Percentiles rank a stretch among this genome's conserved stretches.
phyloP scores from a whole-genome alignment of 768 basidiomycete species.

The Rubroboletus pulcherrimus region DNA sequence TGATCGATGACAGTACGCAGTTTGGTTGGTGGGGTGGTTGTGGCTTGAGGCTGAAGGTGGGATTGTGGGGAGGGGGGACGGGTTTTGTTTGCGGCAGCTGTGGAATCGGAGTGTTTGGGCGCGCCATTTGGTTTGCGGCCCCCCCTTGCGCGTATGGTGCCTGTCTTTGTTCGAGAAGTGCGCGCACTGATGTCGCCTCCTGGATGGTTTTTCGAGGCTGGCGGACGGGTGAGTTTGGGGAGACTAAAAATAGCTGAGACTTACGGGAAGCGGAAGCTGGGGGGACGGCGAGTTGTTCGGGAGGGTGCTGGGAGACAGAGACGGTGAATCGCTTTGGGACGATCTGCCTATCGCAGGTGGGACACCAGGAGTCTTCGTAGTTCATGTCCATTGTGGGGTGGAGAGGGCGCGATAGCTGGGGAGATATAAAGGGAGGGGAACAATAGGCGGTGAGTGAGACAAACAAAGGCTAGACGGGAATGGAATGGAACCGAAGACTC shows the following conservation, averaged over 20 bases:
- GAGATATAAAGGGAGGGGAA: conserved; percentile 9
- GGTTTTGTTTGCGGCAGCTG: conserved; percentile 18
- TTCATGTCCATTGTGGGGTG: conserved; percentile 30
- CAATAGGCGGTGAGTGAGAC: conserved; percentile 18
- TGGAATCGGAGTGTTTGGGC: conserved; percentile 39
- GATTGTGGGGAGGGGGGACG: conserved; percentile 14
- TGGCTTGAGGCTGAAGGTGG: conserved; percentile 20
- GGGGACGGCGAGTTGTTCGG: conserved; percentile 14
- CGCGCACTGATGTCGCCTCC: conserved; percentile 19
- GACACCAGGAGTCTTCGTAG: conserved; percentile 78
- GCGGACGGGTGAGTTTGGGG: conserved; percentile 3
- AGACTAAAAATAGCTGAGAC: conserved; percentile 9
- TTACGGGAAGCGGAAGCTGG: conserved; percentile 40
- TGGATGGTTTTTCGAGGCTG: conserved; percentile 30
- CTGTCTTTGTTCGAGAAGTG: conserved; percentile 35
- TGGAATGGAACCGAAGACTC: neutral
- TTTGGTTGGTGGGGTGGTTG: conserved; percentile 37
- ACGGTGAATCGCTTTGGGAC: conserved; percentile 70
- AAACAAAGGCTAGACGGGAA: conserved; percentile 5
- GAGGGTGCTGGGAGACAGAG: conserved; percentile 32
- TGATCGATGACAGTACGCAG: conserved; percentile 75
- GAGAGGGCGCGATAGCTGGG: conserved; percentile 10
- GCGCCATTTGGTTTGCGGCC: conserved; percentile 60
- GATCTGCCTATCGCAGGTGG: conserved; percentile 73
- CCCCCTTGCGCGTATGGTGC: conserved; percentile 34